phyloP scores from a whole-genome alignment of 2,329 filamentous ascomycete species.

The Neurospora sp. region DNA sequence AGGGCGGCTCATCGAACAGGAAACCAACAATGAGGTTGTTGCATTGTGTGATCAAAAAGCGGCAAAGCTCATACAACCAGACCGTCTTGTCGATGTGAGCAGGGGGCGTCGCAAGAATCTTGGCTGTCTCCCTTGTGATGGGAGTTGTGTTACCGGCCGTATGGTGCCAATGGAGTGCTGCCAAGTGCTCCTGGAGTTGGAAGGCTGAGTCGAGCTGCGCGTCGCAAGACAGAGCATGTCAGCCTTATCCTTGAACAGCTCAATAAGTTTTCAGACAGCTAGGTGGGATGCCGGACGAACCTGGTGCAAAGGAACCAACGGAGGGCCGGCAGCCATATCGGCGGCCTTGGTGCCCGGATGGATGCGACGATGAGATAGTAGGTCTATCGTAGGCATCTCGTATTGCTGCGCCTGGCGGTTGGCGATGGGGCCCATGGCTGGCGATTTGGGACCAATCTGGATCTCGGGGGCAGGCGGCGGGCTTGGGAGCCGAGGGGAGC shows the following conservation, averaged over 20 bases:
- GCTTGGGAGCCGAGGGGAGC: conserved; percentile 85
- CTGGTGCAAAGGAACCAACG: conserved; percentile 74
- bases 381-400: conserved; percentile 55
- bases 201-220: conserved; percentile 88
- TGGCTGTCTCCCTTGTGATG: conserved; percentile 66
- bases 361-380: conserved; percentile 72
- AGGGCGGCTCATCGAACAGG: conserved; percentile 82
- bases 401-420: conserved; percentile 51
- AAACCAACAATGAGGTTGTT: conserved; percentile 89
- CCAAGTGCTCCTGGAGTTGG: conserved; percentile 93
- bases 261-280: not conserved
- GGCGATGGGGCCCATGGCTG: conserved; percentile 44
- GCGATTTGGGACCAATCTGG: conserved; percentile 64
- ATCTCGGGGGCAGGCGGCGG: conserved; percentile 92
- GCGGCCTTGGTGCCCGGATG: conserved; percentile 84
- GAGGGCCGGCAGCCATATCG: conserved; percentile 88
- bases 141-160: conserved; percentile 59
- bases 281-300: conserved; percentile 35
- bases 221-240: conserved; percentile 4
- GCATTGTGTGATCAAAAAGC: conserved; percentile 88
- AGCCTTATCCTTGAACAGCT: not conserved
- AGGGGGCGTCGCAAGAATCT: conserved; percentile 68
- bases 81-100: conserved; percentile 73
- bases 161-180: conserved; percentile 77
- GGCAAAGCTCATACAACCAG: conserved; percentile 96